Evolutionary conservation across 2,329 filamentous ascomycete genomes (phyloP).

Genomic region (Phyllosticta citrichinensis): DNA sequence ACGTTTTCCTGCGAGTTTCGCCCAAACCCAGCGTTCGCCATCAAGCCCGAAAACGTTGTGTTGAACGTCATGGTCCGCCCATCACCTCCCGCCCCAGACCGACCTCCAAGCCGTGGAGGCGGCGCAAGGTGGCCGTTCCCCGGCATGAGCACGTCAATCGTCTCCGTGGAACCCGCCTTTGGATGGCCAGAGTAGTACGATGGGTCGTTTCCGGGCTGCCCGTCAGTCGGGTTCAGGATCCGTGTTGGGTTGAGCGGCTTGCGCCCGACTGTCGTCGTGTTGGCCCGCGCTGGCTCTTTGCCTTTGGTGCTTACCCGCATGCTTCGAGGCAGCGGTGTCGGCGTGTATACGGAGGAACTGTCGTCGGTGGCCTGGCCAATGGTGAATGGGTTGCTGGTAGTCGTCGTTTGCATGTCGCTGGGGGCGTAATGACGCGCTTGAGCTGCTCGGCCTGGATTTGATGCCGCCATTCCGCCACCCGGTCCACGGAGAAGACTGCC

Average conservation of each 20-base stretch:
- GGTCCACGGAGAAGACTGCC: slow-evolving; percentile 3
- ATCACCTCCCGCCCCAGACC: neutral
- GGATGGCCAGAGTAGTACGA: slow-evolving; percentile 16
- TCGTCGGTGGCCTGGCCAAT: neutral
- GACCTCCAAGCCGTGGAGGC: neutral
- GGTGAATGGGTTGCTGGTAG: slow-evolving; percentile 1
- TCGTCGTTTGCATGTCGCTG: neutral
- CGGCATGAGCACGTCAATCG: slow-evolving; percentile 35
- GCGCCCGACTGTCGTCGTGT: neutral
- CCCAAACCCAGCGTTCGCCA: slow-evolving; percentile 31
- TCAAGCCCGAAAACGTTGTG: slow-evolving; percentile 33
- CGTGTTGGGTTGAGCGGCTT: slow-evolving; percentile 6
- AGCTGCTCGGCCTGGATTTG: neutral
- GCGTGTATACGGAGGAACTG: slow-evolving; percentile 4
- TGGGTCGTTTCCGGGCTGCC: neutral
- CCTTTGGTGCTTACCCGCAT: neutral
- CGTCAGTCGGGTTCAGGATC: neutral
- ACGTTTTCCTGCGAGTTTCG: neutral
- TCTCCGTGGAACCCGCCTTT: slow-evolving; percentile 31
- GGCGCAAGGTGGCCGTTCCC: slow-evolving; percentile 8
- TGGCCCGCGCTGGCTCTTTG: neutral
- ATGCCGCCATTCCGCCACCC: slow-evolving; percentile 6
- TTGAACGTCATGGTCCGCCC: slow-evolving; percentile 20
- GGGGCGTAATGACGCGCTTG: neutral
- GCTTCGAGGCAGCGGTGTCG: slow-evolving; percentile 4